phyloP scores from a whole-genome alignment of 1,284 basidiomycete genomes.

The Cystobasidium pallidum region DNA sequence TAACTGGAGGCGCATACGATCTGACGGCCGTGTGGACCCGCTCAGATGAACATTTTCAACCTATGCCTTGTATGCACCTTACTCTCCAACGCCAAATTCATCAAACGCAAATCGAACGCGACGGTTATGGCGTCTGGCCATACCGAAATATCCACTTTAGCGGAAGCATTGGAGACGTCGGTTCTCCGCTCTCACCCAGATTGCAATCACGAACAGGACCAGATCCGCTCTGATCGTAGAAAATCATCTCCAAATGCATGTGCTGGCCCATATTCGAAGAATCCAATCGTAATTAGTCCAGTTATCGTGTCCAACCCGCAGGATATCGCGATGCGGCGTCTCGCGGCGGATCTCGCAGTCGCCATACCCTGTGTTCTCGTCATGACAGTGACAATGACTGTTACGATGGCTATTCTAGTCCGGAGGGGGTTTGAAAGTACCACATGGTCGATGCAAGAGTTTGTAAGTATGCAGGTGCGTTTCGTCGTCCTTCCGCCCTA shows the following conservation, averaged over 20 bases:
- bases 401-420: background rate
- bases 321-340: background rate
- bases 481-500: background rate
- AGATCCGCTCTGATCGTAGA: no score
- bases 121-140: no score
- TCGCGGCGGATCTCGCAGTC: slow-evolving; percentile 10
- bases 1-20: no score
- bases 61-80: slow-evolving; percentile 14
- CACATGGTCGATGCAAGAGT: slow-evolving; percentile 17
- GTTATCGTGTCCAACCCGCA: background rate
- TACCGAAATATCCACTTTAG: no score
- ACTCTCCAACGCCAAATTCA: background rate
- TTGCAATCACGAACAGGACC: no score
- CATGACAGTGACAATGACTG: slow-evolving; percentile 1
- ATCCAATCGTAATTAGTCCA: no score
- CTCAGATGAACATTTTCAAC: slow-evolving; percentile 23
- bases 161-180: no score
- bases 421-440: background rate
- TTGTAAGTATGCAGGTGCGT: slow-evolving; percentile 7
- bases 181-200: no score
- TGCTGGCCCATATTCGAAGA: no score
- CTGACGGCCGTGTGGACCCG: no score
- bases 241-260: no score
- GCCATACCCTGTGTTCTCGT: slow-evolving; percentile 12
- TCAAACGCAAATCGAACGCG: no score